Evolutionary conservation across 140 eudicot species (phyloP).

Genomic region (Anethum foeniculum): DNA sequence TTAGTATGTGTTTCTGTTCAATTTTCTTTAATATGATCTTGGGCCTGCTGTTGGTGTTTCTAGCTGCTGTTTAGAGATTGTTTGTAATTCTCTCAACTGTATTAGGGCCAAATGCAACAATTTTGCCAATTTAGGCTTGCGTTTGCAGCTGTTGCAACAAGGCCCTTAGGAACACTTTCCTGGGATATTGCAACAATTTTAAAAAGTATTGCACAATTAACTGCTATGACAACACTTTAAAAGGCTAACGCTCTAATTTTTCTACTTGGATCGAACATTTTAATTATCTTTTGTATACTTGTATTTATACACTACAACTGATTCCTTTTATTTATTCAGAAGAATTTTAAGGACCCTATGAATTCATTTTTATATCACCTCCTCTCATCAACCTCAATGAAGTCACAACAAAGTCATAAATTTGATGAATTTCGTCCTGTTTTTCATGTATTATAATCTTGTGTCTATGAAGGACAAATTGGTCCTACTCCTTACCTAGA

Average conservation of each 20-base stretch:
- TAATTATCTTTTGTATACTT: no score
- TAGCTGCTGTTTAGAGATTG: not conserved
- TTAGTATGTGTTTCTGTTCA: not conserved
- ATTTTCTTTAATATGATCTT: not conserved
- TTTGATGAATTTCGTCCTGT: no score
- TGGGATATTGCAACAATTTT: no score
- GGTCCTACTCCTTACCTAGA: not conserved
- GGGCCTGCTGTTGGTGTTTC: not conserved
- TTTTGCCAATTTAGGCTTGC: no score
- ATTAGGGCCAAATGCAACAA: no score
- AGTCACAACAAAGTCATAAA: not conserved
- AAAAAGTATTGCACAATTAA: not conserved
- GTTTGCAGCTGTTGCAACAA: no score
- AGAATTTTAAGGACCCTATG: no score
- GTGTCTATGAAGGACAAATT: not conserved
- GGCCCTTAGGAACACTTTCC: no score
- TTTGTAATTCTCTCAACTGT: not conserved
- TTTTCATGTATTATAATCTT: not conserved
- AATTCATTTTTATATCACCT: no score
- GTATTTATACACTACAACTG: no score
- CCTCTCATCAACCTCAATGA: not conserved
- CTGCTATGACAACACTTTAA: not conserved
- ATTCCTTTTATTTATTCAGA: no score
- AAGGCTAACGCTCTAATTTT: not conserved
- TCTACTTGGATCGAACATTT: not conserved